Percentiles rank a stretch among this genome's conserved stretches.
phyloP scores from a whole-genome alignment of 352 stramenopile species.

The Globisporangium paddicum region DNA sequence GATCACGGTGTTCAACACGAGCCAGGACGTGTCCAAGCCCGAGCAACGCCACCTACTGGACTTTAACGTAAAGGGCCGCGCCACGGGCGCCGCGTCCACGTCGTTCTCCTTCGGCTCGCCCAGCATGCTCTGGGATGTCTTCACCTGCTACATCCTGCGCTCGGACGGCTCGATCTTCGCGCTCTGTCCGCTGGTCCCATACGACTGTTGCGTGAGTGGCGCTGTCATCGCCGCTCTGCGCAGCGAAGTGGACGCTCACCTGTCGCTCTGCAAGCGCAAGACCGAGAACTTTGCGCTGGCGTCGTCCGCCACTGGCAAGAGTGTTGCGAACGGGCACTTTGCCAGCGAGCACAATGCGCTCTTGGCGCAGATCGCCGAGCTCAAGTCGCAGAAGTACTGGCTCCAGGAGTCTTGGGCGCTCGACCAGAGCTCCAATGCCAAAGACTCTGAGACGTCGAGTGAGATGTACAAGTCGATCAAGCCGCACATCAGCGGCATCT shows the following conservation, averaged over 20 bases:
- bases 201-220: constrained; percentile 40
- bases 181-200: constrained; percentile 67
- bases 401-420: constrained; percentile 56
- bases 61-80: constrained; percentile 29
- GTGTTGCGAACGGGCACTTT: background rate
- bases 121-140: constrained; percentile 60
- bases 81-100: constrained; percentile 29
- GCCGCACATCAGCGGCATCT: constrained; percentile 69
- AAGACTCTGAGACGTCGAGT: background rate
- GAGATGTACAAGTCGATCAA: constrained; percentile 39
- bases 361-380: constrained; percentile 37
- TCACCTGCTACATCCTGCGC: constrained; percentile 71
- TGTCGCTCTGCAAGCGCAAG: constrained; percentile 49
- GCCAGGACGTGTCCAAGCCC: constrained; percentile 57
- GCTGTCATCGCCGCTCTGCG: constrained; percentile 43
- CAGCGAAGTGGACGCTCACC: constrained; percentile 56
- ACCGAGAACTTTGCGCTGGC: constrained; percentile 14
- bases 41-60: constrained; percentile 68
- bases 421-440: constrained; percentile 2
- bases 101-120: constrained; percentile 57
- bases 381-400: constrained; percentile 87
- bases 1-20: constrained; percentile 62
- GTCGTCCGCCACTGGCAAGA: background rate
- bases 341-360: constrained; percentile 17
- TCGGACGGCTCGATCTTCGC: constrained; percentile 68